Evolutionary conservation across 1,284 basidiomycete species (phyloP), one percentile per base, ranked within the genome.

Genomic region (Ganoderma resinaceum): DNA sequence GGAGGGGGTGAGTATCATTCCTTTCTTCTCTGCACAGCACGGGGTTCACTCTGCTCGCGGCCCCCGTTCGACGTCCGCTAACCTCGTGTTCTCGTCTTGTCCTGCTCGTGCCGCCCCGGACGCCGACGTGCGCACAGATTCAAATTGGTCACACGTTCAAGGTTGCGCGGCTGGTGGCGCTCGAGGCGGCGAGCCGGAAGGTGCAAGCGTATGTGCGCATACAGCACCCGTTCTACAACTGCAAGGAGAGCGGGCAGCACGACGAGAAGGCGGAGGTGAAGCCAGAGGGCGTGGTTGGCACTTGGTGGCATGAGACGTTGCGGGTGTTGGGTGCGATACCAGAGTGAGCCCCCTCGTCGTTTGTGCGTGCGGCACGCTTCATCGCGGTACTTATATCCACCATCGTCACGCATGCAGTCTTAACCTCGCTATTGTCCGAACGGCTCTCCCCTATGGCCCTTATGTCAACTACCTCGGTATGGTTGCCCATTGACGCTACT

Each of bases 221-320:
- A 38, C 92, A 93, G 67, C 91, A 90, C 61, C 92, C 94, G 23
- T 95, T 91, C 78, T 96, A 96, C 80, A 91, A 94, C 73, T 92
- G 91, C 37, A 83, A 88, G 5, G 87, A 87, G 68, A 94, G 92
- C 79, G 83, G 86, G 33, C 75, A 84, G 16, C 88, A 92, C 70
- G 82, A 87, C 60, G 95, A 96, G 82, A 91, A 89, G 76, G 90
- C 93, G 68, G 90, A 92, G 69, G 81, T 91, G 43, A 91, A 91
- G 76, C 95, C 95, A 0, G 83, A 87, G 61, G 91, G 90, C 38
- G 85, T 89, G 5, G 82, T 91, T 65, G 95, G 95, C 14, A 88
- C 85, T 29, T 97, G 95, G 95, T 96, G 95, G 94, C 95, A 96
- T 76, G 95, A 96, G 82, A 89, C 91, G 1, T 80, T 95, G 52